Evolutionary conservation across 2,329 filamentous ascomycete species (phyloP).

Genomic region (Xylaria hypoxylon): DNA sequence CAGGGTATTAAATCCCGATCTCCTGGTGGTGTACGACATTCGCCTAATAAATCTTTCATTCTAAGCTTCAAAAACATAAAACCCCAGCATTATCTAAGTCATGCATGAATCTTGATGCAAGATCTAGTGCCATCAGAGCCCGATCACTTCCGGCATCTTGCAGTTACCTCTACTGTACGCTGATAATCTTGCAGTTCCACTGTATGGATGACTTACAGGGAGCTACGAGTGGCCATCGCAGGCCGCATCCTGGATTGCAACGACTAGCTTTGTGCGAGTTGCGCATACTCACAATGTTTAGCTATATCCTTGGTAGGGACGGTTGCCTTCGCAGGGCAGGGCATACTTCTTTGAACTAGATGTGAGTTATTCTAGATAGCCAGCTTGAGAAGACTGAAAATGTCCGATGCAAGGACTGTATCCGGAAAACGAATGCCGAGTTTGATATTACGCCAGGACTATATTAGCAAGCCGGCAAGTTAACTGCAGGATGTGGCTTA

Average conservation of each 20-base stretch:
- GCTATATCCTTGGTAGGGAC: background rate
- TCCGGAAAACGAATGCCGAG: background rate
- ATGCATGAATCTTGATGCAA: conserved; percentile 31
- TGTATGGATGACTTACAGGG: conserved; percentile 6
- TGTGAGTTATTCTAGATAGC: background rate
- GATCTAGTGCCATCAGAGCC: conserved; percentile 33
- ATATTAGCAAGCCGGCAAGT: background rate
- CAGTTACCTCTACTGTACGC: conserved; percentile 5
- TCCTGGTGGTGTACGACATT: conserved; percentile 11
- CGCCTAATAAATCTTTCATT: conserved; percentile 11
- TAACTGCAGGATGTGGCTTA: conserved; percentile 4
- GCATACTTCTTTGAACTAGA: background rate
- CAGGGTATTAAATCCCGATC: conserved; percentile 10
- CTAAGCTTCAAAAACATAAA: background rate
- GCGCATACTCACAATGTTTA: background rate
- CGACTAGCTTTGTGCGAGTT: background rate
- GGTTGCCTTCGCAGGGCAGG: too few species aligned
- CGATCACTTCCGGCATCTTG: conserved; percentile 24
- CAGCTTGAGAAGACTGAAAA: background rate
- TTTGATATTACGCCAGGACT: background rate
- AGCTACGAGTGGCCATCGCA: background rate
- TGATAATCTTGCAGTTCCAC: conserved; percentile 16
- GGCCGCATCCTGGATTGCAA: conserved; percentile 6
- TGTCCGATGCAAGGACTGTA: background rate
- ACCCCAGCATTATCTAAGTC: conserved; percentile 8